phyloP scores from a whole-genome alignment of 2,329 filamentous ascomycete species.

The Orbilia oligospora region DNA sequence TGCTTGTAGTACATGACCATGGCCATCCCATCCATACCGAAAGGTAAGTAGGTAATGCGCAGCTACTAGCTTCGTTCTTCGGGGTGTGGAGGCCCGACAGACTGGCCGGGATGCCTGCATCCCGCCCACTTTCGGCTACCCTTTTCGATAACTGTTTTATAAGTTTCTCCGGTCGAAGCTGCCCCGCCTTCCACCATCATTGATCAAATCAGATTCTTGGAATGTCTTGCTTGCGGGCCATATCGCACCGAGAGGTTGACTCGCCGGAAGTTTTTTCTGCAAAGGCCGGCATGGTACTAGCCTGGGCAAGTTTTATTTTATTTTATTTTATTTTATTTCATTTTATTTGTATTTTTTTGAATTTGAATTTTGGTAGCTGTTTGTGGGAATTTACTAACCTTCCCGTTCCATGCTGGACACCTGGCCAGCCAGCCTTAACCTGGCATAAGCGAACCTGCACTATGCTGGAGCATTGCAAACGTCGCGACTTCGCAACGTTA shows the following conservation, averaged over 20 bases:
- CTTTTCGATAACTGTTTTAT: conserved; percentile 31
- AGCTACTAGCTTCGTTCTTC: conserved; percentile 33
- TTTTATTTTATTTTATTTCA: too few relatives aligned
- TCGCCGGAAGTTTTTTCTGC: conserved; percentile 14
- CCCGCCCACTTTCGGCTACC: conserved; percentile 37
- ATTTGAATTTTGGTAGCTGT: too few relatives aligned
- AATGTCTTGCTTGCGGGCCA: conserved; percentile 33
- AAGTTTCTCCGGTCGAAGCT: conserved; percentile 52
- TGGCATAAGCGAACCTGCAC: conserved; percentile 36
- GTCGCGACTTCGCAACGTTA: conserved; percentile 38
- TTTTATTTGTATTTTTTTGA: background rate
- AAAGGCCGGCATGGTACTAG: background rate
- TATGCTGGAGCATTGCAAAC: background rate
- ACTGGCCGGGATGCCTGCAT: conserved; percentile 48
- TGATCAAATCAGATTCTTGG: conserved; percentile 28
- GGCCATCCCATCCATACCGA: background rate
- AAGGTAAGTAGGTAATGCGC: background rate
- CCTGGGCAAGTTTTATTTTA: background rate
- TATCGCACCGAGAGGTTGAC: conserved; percentile 42
- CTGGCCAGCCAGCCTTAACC: background rate
- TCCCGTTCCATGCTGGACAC: background rate
- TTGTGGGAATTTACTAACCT: too few relatives aligned
- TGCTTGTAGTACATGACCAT: too few relatives aligned
- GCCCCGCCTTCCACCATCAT: conserved; percentile 31
- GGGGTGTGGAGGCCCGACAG: conserved; percentile 57